phyloP scores from a whole-genome alignment of 1,284 basidiomycete genomes.

The Polyporus tsugae region DNA sequence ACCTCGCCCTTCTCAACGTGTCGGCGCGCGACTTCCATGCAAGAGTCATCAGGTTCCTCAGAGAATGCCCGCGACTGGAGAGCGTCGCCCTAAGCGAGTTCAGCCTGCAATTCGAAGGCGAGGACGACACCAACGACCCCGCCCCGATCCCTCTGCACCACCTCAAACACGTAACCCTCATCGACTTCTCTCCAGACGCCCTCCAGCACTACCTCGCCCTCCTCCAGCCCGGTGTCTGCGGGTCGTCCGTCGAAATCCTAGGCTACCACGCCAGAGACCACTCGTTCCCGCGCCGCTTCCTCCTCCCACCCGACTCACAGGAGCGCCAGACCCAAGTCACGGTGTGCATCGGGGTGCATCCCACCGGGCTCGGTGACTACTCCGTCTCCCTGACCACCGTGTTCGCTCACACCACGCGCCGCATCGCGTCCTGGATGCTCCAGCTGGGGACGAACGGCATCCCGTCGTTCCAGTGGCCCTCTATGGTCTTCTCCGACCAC shows the following conservation, averaged over 20 bases:
- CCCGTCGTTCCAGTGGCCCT: background rate
- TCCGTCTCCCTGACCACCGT: slow-evolving; percentile 11
- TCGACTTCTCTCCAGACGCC: background rate
- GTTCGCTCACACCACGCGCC: slow-evolving; percentile 8
- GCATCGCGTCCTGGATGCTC: slow-evolving; percentile 1
- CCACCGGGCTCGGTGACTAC: slow-evolving; percentile 2
- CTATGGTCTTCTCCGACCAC: background rate
- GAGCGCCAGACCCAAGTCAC: background rate
- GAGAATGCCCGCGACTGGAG: slow-evolving; percentile 11
- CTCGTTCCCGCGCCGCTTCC: background rate
- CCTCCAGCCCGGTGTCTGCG: slow-evolving; percentile 6
- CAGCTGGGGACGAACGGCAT: slow-evolving; percentile 3
- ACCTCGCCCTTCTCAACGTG: background rate
- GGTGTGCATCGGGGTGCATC: slow-evolving; percentile 12
- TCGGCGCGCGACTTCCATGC: background rate
- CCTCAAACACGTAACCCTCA: slow-evolving; percentile 15
- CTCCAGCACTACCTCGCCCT: slow-evolving; percentile 7
- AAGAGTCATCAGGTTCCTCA: slow-evolving; percentile 2
- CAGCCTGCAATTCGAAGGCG: background rate
- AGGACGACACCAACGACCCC: background rate
- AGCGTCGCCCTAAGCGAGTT: slow-evolving; percentile 1
- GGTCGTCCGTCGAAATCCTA: slow-evolving; percentile 6
- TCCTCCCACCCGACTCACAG: background rate
- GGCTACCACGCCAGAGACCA: background rate
- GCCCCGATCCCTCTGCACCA: slow-evolving; percentile 3